Base-by-base conservation (phyloP, 2,329 filamentous ascomycete species). In the Fusarium torulosum region DNA sequence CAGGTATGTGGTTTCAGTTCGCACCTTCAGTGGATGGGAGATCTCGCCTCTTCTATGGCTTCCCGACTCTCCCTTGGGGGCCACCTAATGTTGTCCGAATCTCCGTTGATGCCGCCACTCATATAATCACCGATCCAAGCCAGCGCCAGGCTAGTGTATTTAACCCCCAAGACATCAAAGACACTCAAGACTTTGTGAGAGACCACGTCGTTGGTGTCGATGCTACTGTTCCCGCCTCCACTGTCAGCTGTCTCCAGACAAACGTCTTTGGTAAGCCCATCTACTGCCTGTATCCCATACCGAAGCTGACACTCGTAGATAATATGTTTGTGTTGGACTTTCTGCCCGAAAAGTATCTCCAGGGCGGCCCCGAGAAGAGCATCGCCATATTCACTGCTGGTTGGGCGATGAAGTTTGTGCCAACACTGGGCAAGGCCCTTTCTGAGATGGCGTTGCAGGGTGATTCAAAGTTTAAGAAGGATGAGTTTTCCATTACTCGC, bases 331-430 rank as follows among this genome's bases (percentile, higher is more conserved):
- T 69, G 9, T 19, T 69, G n/a, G 64, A 68, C 21, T 68, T 65
- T 13, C n/a, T 69, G 2, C 66, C 66, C 2, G 20, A 69, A 17
- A 23, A 65, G 9, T 66, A 69, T 7, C 40, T 69, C 2, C 33
- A 33, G 6, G 50, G 45, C 1, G 66, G 66, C 0, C 19, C 50
- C 1, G 40, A 69, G 35, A 62, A 69, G 21, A 68, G 60, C n/a
- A 23, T 68, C 11, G 53, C 50, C 1, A 29, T 68, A 0, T 69
- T 69, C 21, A 68, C 60, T 3, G 64, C 64, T 8, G 66, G 60
- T 0, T 68, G 64, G 66, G 66, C 66, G 3, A 69, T 68, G 64
- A 69, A 69, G 9, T 68, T 68, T 35, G 66, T 69, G 19, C 66
- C 66, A 3, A 53, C 59, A 10, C 53, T 69, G 0, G 64, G 64